Base-by-base conservation (phyloP, 2,329 filamentous ascomycete species). In the Blastomyces parvus region DNA sequence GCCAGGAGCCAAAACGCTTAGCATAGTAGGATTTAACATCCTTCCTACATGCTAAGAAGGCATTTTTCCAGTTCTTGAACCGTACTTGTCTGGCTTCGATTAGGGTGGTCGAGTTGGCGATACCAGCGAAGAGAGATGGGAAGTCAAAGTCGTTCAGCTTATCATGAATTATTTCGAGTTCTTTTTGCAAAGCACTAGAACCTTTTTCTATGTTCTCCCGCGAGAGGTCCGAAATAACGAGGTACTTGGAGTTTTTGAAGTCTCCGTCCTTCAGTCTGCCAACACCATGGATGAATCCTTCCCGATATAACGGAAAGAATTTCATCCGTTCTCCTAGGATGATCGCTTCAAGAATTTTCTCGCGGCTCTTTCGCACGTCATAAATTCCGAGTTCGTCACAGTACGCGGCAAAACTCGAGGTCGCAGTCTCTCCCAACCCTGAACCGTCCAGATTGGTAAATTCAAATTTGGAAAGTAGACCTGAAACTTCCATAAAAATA, bases 131-230 rank as follows among this genome's bases (percentile, higher is more conserved):
- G 5, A 97, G 79, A 0, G 90, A 89, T 0, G 92, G 91, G 69
- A 96, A 97, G 40, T 97, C 90, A 69, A 97, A 97, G 65, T 91
- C 86, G 64, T 89, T 86, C n/a, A 97, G 79, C 53, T 89, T 87
- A 40, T 80, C 78, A 67, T 89, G 88, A 67, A 91, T 84, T 61
- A 83, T 86, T 65, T 86, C 83, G 64, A 90, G 83, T 25, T 91
- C 85, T 65, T 85, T 86, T 42, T 88, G 82, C 2, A 97, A 81
- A 70, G 96, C 91, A 68, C 96, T 82, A 59, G 89, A 86, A 1
- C 91, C 88, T 65, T 90, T 85, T 70, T 94, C 90, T 8, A 97
- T 80, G n/a, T 89, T 85, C 68, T 90, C 88, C 56, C 86, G 84
- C 0, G 92, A 96, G 66, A 84, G 82, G 0, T 80, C 75, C 1